Evolutionary conservation across 306 rosid genomes (phyloP).

Genomic region (Vachellia pachyceras): DNA sequence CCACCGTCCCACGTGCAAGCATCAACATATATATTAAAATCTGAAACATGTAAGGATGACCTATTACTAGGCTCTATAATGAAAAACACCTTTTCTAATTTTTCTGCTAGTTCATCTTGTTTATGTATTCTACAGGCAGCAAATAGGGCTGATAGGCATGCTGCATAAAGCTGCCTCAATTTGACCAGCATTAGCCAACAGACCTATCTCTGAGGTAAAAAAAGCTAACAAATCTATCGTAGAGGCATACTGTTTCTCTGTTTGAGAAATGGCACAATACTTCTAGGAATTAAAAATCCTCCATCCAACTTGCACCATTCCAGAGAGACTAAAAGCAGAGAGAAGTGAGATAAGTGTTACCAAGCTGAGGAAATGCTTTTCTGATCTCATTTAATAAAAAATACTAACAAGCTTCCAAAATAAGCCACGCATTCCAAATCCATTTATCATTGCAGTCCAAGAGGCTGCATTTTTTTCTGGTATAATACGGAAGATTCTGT

Average conservation of each 20-base stretch:
- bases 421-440: too few species aligned
- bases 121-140: constrained; percentile 30
- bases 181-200: constrained; percentile 34
- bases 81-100: constrained; percentile 12
- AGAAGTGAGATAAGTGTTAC: constrained; percentile 27
- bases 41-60: constrained; percentile 16
- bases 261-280: constrained; percentile 32
- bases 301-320: constrained; percentile 35
- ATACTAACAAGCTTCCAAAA: constrained; percentile 23
- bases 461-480: constrained; percentile 26
- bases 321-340: constrained; percentile 31
- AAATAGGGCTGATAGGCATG: constrained; percentile 26
- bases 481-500: constrained; percentile 29
- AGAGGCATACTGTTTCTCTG: constrained; percentile 36
- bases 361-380: constrained; percentile 15
- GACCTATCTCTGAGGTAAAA: not conserved
- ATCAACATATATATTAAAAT: not conserved
- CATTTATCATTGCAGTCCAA: constrained; percentile 36
- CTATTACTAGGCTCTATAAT: too few species aligned
- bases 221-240: constrained; percentile 27
- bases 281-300: constrained; percentile 29
- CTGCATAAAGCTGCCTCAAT: constrained; percentile 25
- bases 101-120: constrained; percentile 33
- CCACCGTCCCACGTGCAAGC: not conserved
- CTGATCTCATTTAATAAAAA: constrained; percentile 31